Conservation (phyloP, 805 yeast species). For the Vanderwaltozyma tropicalis region DNA sequence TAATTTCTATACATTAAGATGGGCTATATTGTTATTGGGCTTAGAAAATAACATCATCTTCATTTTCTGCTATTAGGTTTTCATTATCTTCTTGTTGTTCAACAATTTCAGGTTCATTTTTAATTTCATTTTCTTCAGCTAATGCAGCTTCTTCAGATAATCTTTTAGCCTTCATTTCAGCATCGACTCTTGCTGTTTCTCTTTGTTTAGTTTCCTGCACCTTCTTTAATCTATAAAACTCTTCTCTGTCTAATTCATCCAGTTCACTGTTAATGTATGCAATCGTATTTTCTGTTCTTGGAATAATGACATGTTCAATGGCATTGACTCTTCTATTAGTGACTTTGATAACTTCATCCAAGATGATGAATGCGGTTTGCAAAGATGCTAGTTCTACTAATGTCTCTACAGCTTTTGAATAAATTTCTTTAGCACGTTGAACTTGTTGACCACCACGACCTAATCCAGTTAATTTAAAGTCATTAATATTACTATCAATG, state of each 20-base stretch:
- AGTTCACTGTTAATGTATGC: slow-evolving; percentile 85
- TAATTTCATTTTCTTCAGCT: slow-evolving; percentile 12
- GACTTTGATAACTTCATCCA: slow-evolving; percentile 95
- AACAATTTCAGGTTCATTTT: slow-evolving; percentile 9
- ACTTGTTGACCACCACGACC: slow-evolving; percentile 99
- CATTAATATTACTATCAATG: slow-evolving; percentile 77
- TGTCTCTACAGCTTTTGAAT: slow-evolving; percentile 94
- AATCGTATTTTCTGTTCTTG: slow-evolving; percentile 94
- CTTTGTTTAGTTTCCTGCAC: slow-evolving; percentile 90
- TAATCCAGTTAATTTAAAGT: slow-evolving; percentile 90
- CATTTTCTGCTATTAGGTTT: slow-evolving; percentile 31
- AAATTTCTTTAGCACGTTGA: slow-evolving; percentile 85
- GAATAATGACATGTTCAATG: slow-evolving; percentile 94
- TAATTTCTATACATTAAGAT: neutral
- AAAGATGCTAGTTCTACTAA: slow-evolving; percentile 89
- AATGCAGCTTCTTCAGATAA: slow-evolving; percentile 17
- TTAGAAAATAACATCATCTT: slow-evolving; percentile 38
- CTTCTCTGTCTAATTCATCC: slow-evolving; percentile 97
- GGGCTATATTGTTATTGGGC: neutral
- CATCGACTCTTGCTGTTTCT: slow-evolving; percentile 57
- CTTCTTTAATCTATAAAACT: slow-evolving; percentile 90
- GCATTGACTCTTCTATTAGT: slow-evolving; percentile 98
- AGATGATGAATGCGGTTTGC: slow-evolving; percentile 91
- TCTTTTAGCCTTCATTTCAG: slow-evolving; percentile 31
- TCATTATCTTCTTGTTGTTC: slow-evolving; percentile 9